Percentiles rank a stretch among this genome's conserved stretches.
Evolutionary conservation across 1,284 basidiomycete genomes (phyloP).

Genomic region (Ustilago bromivora): DNA sequence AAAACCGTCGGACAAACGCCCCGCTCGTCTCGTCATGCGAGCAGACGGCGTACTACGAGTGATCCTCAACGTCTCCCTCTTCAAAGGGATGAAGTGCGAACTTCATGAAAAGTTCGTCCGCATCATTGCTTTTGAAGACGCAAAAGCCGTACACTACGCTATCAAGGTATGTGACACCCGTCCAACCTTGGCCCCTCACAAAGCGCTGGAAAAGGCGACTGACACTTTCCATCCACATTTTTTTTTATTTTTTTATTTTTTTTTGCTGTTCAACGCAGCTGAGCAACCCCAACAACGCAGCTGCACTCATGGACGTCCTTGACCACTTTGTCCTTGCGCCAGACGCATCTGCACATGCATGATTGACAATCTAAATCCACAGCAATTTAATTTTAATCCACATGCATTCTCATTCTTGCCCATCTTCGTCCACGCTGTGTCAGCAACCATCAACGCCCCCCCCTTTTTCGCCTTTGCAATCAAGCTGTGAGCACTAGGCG

Average conservation of each 20-base stretch:
- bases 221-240: not conserved
- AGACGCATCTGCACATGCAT: constrained; percentile 25
- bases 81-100: constrained; percentile 84
- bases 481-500: not conserved
- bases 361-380: not conserved
- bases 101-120: constrained; percentile 74
- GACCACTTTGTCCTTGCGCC: constrained; percentile 33
- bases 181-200: no score
- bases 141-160: constrained; percentile 61
- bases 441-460: no score
- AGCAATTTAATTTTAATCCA: not conserved
- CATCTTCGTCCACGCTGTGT: no score
- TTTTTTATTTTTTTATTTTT: not conserved
- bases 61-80: constrained; percentile 85
- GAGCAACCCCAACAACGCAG: constrained; percentile 53
- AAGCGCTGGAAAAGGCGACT: not conserved
- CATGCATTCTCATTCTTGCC: not conserved
- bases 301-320: constrained; percentile 51
- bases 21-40: constrained; percentile 90
- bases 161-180: constrained; percentile 53
- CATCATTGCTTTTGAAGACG: constrained; percentile 65
- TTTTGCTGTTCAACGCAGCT: constrained; percentile 14
- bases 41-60: constrained; percentile 90
- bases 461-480: no score
- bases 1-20: constrained; percentile 73